These are phyloP conservation scores for Phytophthora sp. DNA, from an alignment of 352 stramenopile genomes.

Conservation along the genomic window DNA sequence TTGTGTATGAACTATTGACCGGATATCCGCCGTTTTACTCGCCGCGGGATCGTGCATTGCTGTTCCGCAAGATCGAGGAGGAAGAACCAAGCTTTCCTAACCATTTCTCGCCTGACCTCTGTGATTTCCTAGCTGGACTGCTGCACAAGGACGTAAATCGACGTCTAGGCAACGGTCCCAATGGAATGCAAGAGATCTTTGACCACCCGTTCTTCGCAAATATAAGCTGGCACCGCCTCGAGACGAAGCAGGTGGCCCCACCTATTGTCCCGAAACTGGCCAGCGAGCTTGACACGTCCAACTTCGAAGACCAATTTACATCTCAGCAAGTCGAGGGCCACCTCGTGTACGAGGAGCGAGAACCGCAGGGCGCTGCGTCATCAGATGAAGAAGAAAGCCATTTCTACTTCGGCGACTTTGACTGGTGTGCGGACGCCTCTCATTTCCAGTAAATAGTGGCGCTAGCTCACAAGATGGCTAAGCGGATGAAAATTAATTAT, in stretches of 20 bases:
- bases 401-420: constrained; percentile 75
- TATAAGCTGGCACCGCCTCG: constrained; percentile 81
- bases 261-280: constrained; percentile 60
- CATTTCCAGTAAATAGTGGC: constrained; percentile 38
- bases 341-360: constrained; percentile 62
- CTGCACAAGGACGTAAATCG: constrained; percentile 65
- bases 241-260: constrained; percentile 73
- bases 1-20: constrained; percentile 86
- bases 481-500: constrained; percentile 48
- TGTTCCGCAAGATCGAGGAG: constrained; percentile 98
- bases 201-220: constrained; percentile 75
- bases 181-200: constrained; percentile 77
- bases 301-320: constrained; percentile 82
- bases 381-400: constrained; percentile 37
- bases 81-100: constrained; percentile 92
- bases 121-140: constrained; percentile 62
- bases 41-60: constrained; percentile 81
- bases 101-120: constrained; percentile 79
- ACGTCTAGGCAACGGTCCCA: constrained; percentile 60
- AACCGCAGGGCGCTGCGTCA: constrained; percentile 24
- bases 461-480: neutral
- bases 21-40: constrained; percentile 94
- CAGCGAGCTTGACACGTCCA: constrained; percentile 61
- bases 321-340: constrained; percentile 67
- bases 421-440: constrained; percentile 68